phyloP scores from a whole-genome alignment of 2,329 filamentous ascomycete species.

The Alternaria sp. region DNA sequence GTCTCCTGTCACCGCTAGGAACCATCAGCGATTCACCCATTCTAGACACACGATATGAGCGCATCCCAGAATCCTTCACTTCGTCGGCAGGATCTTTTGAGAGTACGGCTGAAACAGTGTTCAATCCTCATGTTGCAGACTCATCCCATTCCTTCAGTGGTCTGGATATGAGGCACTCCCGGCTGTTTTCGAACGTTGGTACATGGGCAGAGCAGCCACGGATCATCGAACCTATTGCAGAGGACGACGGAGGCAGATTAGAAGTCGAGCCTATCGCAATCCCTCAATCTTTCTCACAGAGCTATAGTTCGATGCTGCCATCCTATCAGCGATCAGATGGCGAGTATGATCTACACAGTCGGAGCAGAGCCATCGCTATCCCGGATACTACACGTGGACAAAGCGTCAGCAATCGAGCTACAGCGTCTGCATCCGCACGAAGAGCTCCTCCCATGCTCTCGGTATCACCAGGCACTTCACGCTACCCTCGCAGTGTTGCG shows the following conservation, averaged over 20 bases:
- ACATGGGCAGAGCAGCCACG: constrained; percentile 39
- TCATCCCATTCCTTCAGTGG: constrained; percentile 38
- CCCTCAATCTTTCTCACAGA: constrained; percentile 28
- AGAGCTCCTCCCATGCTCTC: constrained; percentile 33
- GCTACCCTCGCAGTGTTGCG: constrained; percentile 26
- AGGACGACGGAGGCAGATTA: constrained; percentile 28
- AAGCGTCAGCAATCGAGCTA: constrained; percentile 15
- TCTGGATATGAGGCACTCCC: constrained; percentile 37
- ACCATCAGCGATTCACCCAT: constrained; percentile 27
- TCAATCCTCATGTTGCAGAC: constrained; percentile 38
- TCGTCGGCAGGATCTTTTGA: constrained; percentile 25
- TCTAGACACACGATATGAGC: constrained; percentile 31
- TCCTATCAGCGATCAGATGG: constrained; percentile 19
- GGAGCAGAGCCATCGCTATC: constrained; percentile 37
- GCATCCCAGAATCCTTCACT: constrained; percentile 25
- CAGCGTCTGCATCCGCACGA: constrained; percentile 18
- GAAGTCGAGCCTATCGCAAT: constrained; percentile 38
- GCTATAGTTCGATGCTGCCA: constrained; percentile 18
- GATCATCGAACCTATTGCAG: constrained; percentile 37
- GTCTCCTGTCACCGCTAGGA: constrained; percentile 20
- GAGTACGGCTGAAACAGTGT: constrained; percentile 28
- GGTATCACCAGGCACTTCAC: constrained; percentile 31
- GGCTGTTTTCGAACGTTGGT: constrained; percentile 37
- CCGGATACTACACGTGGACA: constrained; percentile 28
- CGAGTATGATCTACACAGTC: constrained; percentile 13